phyloP scores from a whole-genome alignment of 1,284 basidiomycete genomes.

The Termitomyces sp. region DNA sequence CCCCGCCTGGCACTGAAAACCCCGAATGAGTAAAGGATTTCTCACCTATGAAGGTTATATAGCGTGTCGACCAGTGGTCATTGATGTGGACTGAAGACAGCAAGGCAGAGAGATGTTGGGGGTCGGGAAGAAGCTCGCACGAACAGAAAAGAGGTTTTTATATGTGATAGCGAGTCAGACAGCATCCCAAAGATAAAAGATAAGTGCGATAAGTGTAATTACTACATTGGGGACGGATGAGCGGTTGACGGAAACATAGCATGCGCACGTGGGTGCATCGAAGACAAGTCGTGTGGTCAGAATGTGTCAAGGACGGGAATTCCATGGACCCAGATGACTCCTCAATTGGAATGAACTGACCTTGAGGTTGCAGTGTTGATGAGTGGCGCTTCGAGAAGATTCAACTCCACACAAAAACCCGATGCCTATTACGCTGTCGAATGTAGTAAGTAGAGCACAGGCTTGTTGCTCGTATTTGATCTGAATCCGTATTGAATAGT shows the following conservation, averaged over 20 bases:
- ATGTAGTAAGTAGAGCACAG: background rate
- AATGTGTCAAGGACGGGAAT: background rate
- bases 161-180: background rate
- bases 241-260: background rate
- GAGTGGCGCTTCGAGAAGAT: background rate
- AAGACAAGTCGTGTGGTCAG: background rate
- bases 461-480: background rate
- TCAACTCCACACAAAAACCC: background rate
- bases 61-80: too few relatives aligned
- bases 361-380: background rate
- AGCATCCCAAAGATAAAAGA: conserved; percentile 1
- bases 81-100: background rate
- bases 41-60: background rate
- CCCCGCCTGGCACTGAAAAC: background rate
- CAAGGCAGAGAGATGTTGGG: background rate
- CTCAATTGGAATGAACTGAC: background rate
- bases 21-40: background rate
- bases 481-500: background rate
- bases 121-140: background rate
- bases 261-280: background rate
- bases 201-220: background rate
- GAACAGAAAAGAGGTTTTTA: conserved; percentile 2
- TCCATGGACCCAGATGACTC: background rate
- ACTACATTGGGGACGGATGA: too few relatives aligned
- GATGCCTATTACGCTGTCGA: background rate